These are phyloP conservation scores for Eimeria acervulina DNA, from an alignment of 169 alveolate species.

Conservation along the genomic window DNA sequence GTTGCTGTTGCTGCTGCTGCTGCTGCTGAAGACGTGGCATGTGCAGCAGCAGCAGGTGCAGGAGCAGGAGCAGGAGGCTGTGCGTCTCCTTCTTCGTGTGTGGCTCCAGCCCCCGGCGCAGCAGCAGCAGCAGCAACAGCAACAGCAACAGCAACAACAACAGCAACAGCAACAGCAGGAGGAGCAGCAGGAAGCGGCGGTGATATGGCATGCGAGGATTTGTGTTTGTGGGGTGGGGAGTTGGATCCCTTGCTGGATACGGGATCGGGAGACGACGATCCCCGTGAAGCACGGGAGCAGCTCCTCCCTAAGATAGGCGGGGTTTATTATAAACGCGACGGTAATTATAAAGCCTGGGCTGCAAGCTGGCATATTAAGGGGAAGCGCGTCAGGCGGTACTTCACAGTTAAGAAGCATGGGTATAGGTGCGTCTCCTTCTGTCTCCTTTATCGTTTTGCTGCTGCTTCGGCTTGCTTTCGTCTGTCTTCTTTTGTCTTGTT, in stretches of 20 bases:
- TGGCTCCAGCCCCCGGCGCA: neutral
- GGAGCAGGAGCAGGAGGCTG: too few species aligned
- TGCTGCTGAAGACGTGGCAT: too few species aligned
- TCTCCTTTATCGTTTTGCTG: too few species aligned
- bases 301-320: constrained; percentile 67
- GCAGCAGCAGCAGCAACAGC: neutral
- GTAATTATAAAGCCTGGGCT: constrained; percentile 80
- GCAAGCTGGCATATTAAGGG: constrained; percentile 82
- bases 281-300: constrained; percentile 12
- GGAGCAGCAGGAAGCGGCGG: constrained; percentile 8
- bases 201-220: neutral
- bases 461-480: too few species aligned
- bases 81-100: neutral
- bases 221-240: neutral
- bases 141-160: neutral
- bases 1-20: neutral
- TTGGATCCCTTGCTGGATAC: neutral
- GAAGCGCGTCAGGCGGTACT: constrained; percentile 62
- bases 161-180: constrained; percentile 35
- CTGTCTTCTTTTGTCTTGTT: too few species aligned
- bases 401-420: constrained; percentile 77
- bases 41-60: neutral
- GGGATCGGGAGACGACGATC: constrained; percentile 38
- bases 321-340: constrained; percentile 75
- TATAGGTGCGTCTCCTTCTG: constrained; percentile 5